Base-by-base conservation (phyloP, 1,284 basidiomycete genomes). In the Caloboletus firmus region DNA sequence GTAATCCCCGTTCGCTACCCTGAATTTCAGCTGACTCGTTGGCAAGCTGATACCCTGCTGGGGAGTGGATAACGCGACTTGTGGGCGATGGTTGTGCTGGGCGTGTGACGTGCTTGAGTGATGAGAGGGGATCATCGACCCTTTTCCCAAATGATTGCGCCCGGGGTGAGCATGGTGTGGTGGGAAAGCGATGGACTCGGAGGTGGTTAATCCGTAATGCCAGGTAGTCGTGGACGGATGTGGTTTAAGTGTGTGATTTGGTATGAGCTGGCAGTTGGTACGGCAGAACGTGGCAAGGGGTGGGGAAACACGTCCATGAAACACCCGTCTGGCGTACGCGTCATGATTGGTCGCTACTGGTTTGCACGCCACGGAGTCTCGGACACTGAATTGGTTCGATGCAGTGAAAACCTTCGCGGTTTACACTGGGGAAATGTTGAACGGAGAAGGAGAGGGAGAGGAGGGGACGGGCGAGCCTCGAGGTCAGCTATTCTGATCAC, bases 1-100 rank as follows among this genome's bases (percentile, higher is more conserved):
- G 67, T 71, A 70, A 71, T 67, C 65, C 67, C 66, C 67, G 66
- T 50, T 49, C 5, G 5, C 17, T n/a, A 59, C 68, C 65, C 65
- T 70, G 68, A 68, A 66, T 59, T 64, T 68, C 39, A 57, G 56
- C 17, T 46, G 47, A 49, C 45, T 30, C 49, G 49, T 41, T 64
- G 61, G 54, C 51, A 51, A 51, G 54, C 17, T 52, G 63, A 45
- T 65, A 60, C 24, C 46, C n/a, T 47, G 57, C 26, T 52, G 47
- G 20, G 28, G 47, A 45, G 54, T 47, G 46, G 32, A 32, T 55
- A 51, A 51, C 13, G 54, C 61, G 46, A 57, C 40, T 42, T 53
- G 60, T 60, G 56, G 54, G 18, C 43, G 41, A 52, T 36, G 49
- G 35, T 47, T 13, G 45, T 39, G 36, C 40, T 35, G 45, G 41